These are phyloP conservation scores for Stachybotrys chartarum DNA, from an alignment of 2,329 filamentous ascomycete species.

Conservation along the genomic window DNA sequence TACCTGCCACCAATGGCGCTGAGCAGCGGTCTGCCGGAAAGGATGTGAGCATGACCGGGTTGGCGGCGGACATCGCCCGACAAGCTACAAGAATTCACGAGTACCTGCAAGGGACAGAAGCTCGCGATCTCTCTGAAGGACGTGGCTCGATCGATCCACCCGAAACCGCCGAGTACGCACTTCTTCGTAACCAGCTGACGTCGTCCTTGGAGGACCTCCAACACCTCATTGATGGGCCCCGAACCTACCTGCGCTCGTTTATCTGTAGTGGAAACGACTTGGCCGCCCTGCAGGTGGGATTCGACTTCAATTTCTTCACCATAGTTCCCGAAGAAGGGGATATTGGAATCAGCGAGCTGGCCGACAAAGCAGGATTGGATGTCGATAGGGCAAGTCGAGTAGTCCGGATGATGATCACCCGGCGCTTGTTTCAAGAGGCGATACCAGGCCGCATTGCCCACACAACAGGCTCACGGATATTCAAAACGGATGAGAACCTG, in stretches of 20 bases:
- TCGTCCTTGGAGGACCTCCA: conserved; percentile 6
- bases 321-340: conserved; percentile 9
- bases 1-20: too few relatives aligned
- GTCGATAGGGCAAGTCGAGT: conserved; percentile 11
- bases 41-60: too few relatives aligned
- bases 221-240: conserved; percentile 6
- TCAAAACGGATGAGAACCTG: not conserved
- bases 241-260: conserved; percentile 1
- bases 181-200: too few relatives aligned
- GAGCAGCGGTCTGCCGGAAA: too few relatives aligned
- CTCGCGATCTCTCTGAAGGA: too few relatives aligned
- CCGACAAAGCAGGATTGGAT: conserved; percentile 11
- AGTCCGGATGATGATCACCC: conserved; percentile 13
- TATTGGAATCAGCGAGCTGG: conserved; percentile 12
- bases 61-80: too few relatives aligned
- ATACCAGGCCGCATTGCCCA: conserved; percentile 11
- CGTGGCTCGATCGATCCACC: too few relatives aligned
- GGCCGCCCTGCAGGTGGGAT: conserved; percentile 13
- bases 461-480: conserved; percentile 4
- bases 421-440: conserved; percentile 14
- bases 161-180: too few relatives aligned
- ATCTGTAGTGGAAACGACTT: conserved; percentile 9
- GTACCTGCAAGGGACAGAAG: too few relatives aligned
- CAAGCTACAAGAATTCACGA: too few relatives aligned
- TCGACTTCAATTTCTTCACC: conserved; percentile 18